These are phyloP conservation scores for Pterocarpus macrocarpus DNA, from an alignment of 306 rosid genomes.

Conservation along the genomic window DNA sequence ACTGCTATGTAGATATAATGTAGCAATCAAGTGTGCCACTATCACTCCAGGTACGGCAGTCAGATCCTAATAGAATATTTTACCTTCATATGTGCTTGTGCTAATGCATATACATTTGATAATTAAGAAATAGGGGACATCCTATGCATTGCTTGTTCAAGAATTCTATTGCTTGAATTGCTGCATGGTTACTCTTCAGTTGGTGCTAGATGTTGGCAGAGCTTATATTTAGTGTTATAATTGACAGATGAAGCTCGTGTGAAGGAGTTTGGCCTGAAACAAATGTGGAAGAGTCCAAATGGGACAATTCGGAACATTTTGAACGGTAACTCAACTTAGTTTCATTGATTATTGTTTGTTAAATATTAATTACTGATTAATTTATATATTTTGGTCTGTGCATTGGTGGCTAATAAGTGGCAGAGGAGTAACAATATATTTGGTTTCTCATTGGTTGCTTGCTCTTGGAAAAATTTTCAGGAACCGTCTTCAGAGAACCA, in stretches of 20 bases:
- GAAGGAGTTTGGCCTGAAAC: conserved; percentile 85
- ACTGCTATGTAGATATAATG: conserved; percentile 79
- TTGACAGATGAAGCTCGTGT: conserved; percentile 91
- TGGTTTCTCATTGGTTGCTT: conserved; percentile 26
- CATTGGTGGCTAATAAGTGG: background rate
- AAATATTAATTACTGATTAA: conserved; percentile 1
- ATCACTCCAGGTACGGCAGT: conserved; percentile 87
- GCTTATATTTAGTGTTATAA: conserved; percentile 44
- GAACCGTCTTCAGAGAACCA: conserved; percentile 98
- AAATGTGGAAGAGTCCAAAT: conserved; percentile 99
- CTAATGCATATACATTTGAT: conserved; percentile 18
- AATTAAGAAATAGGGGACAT: conserved; percentile 25
- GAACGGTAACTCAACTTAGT: conserved; percentile 68
- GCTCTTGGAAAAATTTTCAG: conserved; percentile 53
- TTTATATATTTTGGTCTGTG: conserved; percentile 29
- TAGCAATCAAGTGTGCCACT: conserved; percentile 98
- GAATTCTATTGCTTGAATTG: conserved; percentile 28
- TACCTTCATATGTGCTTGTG: conserved; percentile 8
- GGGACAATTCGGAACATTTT: conserved; percentile 97
- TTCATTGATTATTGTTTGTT: conserved; percentile 24
- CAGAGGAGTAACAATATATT: background rate
- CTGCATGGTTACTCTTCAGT: conserved; percentile 17
- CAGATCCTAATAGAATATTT: conserved; percentile 17
- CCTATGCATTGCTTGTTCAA: conserved; percentile 8
- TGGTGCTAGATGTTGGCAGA: conserved; percentile 19